phyloP scores from a whole-genome alignment of 164 flowering plant genomes.

The Sextonia rubra region DNA sequence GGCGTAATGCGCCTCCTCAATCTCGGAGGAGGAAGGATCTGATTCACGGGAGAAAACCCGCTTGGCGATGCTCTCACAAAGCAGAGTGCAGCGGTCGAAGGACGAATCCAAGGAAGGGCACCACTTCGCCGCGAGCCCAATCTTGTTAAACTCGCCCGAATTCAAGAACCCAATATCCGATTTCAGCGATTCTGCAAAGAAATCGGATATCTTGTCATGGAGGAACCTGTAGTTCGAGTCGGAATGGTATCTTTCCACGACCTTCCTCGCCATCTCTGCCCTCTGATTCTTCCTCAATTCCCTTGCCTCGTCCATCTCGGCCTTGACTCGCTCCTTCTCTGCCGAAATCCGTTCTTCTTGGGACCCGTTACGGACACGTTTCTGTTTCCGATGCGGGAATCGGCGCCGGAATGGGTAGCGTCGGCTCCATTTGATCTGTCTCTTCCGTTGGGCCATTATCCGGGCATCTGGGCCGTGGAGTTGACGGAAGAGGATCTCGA shows the following conservation, averaged over 20 bases:
- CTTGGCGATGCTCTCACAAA: conserved; percentile 47
- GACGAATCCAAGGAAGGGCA: conserved; percentile 32
- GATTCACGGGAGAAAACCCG: conserved; percentile 35
- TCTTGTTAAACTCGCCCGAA: conserved; percentile 11
- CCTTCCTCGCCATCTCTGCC: conserved; percentile 19
- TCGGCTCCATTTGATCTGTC: background rate
- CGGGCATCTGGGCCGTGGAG: conserved; percentile 29
- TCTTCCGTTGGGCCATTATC: conserved; percentile 9
- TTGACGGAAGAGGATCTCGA: conserved; percentile 35
- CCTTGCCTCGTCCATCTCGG: background rate
- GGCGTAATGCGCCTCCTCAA: conserved; percentile 41
- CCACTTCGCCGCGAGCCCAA: conserved; percentile 32
- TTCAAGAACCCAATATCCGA: conserved; percentile 16
- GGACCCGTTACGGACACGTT: background rate
- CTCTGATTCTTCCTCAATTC: background rate
- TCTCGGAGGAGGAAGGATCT: conserved; percentile 25
- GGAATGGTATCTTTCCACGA: conserved; percentile 18
- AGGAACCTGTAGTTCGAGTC: conserved; percentile 28
- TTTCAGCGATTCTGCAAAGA: conserved; percentile 19
- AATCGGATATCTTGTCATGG: conserved; percentile 26
- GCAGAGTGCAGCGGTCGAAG: conserved; percentile 19
- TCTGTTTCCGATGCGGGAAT: background rate
- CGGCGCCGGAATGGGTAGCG: background rate
- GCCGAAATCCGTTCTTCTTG: conserved; percentile 2
- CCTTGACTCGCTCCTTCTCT: conserved; percentile 1